phyloP scores from a whole-genome alignment of 148 eudicot genomes.

The Heliosperma pusillum region DNA sequence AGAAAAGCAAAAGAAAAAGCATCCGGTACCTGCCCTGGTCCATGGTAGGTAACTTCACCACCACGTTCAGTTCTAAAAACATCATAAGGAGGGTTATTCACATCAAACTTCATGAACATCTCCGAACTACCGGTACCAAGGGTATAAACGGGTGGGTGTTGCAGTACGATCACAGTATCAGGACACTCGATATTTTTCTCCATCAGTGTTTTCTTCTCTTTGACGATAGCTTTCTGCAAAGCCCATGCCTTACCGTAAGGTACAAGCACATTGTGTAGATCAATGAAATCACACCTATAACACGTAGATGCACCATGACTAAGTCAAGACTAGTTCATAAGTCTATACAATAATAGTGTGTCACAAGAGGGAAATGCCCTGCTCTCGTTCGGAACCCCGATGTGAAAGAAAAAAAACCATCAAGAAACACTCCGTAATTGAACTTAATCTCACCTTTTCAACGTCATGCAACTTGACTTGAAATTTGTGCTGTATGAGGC shows the following conservation, averaged over 20 bases:
- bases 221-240: constrained; percentile 73
- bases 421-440: neutral
- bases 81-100: constrained; percentile 55
- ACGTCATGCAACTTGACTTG: neutral
- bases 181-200: constrained; percentile 47
- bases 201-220: constrained; percentile 53
- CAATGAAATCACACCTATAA: constrained; percentile 62
- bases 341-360: neutral
- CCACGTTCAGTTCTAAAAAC: constrained; percentile 83
- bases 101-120: constrained; percentile 60
- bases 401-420: neutral
- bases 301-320: constrained; percentile 12
- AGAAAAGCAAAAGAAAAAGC: neutral
- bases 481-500: neutral
- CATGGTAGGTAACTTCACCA: constrained; percentile 99
- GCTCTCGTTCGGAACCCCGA: neutral
- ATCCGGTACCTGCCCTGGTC: constrained; percentile 85
- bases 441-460: constrained; percentile 23
- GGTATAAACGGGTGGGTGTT: constrained; percentile 88
- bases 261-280: constrained; percentile 61
- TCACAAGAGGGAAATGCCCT: neutral
- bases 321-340: neutral
- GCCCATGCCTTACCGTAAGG: constrained; percentile 80
- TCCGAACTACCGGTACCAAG: constrained; percentile 86
- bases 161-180: constrained; percentile 68